These are phyloP conservation scores for Stephanocyclus meneghinianus DNA, from an alignment of 352 stramenopile species.

Conservation along the genomic window DNA sequence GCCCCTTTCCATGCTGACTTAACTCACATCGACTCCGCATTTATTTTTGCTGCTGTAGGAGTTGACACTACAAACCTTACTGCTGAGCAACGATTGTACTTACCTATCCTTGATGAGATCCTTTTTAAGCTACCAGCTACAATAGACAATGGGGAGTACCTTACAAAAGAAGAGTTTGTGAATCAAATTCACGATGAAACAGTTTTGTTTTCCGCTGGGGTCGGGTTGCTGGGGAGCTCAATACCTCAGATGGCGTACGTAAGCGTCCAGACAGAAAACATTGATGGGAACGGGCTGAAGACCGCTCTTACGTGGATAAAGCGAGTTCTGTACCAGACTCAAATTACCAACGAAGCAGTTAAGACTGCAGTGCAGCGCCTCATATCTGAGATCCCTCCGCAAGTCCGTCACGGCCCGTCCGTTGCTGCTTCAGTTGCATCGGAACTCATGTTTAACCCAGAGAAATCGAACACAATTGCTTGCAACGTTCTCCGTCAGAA, in stretches of 20 bases:
- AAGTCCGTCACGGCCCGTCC: slow-evolving; percentile 38
- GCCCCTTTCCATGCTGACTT: slow-evolving; percentile 44
- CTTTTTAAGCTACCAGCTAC: slow-evolving; percentile 55
- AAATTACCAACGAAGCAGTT: slow-evolving; percentile 39
- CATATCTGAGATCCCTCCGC: slow-evolving; percentile 45
- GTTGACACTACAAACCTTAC: slow-evolving; percentile 39
- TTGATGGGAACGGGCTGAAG: slow-evolving; percentile 16
- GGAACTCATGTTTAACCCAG: slow-evolving; percentile 33
- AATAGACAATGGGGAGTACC: slow-evolving; percentile 36
- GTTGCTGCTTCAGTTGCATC: slow-evolving; percentile 28
- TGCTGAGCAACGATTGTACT: slow-evolving; percentile 39
- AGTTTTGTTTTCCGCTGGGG: slow-evolving; percentile 48
- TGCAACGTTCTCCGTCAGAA: slow-evolving; percentile 46
- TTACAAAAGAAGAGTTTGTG: slow-evolving; percentile 50
- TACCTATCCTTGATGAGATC: slow-evolving; percentile 56
- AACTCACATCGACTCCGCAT: slow-evolving; percentile 53
- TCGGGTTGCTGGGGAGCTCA: slow-evolving; percentile 42
- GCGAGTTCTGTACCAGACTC: slow-evolving; percentile 38
- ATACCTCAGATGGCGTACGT: slow-evolving; percentile 47
- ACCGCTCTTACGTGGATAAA: slow-evolving; percentile 41
- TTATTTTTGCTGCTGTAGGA: slow-evolving; percentile 48
- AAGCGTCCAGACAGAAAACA: slow-evolving; percentile 39
- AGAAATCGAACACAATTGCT: slow-evolving; percentile 41
- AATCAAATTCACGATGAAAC: slow-evolving; percentile 50
- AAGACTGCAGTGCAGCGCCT: slow-evolving; percentile 50